A percentile compares a stretch with the other conserved stretches of the same genome.
Evolutionary conservation across 2,329 filamentous ascomycete species (phyloP).

Genomic region (Aspergillus tubingensis): DNA sequence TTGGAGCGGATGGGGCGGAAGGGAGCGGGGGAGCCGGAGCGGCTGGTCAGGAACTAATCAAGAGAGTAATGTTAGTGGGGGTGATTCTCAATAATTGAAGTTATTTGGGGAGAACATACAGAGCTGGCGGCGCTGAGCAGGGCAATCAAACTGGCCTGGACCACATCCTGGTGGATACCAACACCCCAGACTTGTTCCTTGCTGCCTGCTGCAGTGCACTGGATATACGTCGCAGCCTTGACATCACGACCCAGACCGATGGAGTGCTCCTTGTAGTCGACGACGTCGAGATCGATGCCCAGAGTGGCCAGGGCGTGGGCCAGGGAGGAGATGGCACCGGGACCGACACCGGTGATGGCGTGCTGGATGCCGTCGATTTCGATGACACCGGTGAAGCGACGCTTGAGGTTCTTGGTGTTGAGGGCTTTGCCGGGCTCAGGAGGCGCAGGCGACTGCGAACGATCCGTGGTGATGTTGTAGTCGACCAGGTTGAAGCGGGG

Average conservation of each 20-base stretch:
- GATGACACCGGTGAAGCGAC: conserved; percentile 83
- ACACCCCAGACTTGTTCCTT: conserved; percentile 53
- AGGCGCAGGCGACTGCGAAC: conserved; percentile 72
- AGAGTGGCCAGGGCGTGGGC: conserved; percentile 76
- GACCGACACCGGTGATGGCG: conserved; percentile 76
- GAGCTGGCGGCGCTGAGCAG: conserved; percentile 82
- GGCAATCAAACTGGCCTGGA: conserved; percentile 84
- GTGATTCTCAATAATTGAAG: neutral
- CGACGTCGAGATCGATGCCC: conserved; percentile 84
- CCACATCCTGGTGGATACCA: conserved; percentile 82
- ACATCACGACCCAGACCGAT: conserved; percentile 79
- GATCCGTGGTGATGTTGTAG: conserved; percentile 86
- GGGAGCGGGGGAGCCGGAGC: conserved; percentile 68
- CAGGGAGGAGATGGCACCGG: conserved; percentile 86
- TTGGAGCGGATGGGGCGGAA: conserved; percentile 61
- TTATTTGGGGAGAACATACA: conserved; percentile 55
- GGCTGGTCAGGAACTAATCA: conserved; percentile 69
- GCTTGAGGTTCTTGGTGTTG: conserved; percentile 74
- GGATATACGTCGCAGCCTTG: conserved; percentile 94
- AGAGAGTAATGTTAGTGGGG: neutral
- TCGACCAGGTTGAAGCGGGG: conserved; percentile 84
- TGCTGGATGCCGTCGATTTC: conserved; percentile 79
- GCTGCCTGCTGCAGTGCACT: conserved; percentile 71
- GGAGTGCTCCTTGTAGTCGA: conserved; percentile 95
- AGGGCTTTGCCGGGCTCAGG: conserved; percentile 68